A percentile compares a stretch with the other conserved stretches of the same genome.
Evolutionary conservation across 208 protist genomes (phyloP).

Genomic region (Leishmania aethiopica): DNA sequence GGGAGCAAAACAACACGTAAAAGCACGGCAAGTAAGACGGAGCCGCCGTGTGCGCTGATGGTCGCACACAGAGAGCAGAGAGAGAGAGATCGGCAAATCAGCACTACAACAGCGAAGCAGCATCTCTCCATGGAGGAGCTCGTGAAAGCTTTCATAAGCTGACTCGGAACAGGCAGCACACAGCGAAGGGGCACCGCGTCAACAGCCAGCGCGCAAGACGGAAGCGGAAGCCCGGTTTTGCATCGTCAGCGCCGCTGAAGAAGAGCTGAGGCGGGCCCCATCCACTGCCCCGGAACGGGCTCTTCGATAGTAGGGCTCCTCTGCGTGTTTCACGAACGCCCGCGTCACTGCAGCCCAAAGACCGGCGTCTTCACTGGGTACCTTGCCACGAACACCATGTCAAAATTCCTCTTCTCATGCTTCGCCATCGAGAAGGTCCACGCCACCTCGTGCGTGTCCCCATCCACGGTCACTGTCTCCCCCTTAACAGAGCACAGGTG

Average conservation of each 20-base stretch:
- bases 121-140: not conserved
- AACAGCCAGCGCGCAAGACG: not conserved
- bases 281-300: not conserved
- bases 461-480: slow-evolving; percentile 37
- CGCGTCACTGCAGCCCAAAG: slow-evolving; percentile 24
- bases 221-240: not conserved
- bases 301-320: not conserved
- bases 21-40: not conserved
- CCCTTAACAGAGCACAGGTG: slow-evolving; percentile 1
- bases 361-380: slow-evolving; percentile 30
- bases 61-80: not conserved
- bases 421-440: slow-evolving; percentile 39
- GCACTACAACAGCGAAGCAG: not conserved
- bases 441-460: slow-evolving; percentile 39
- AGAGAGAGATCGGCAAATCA: not conserved
- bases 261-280: not conserved
- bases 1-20: not conserved
- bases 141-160: not conserved
- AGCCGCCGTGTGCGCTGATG: not conserved
- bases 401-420: slow-evolving; percentile 35
- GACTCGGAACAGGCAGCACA: not conserved
- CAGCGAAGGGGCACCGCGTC: not conserved
- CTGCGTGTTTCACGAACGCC: not conserved
- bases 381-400: slow-evolving; percentile 40
- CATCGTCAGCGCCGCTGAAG: not conserved